Base-by-base conservation (phyloP, 2,329 filamentous ascomycete species). In the Curvularia spicifera region DNA sequence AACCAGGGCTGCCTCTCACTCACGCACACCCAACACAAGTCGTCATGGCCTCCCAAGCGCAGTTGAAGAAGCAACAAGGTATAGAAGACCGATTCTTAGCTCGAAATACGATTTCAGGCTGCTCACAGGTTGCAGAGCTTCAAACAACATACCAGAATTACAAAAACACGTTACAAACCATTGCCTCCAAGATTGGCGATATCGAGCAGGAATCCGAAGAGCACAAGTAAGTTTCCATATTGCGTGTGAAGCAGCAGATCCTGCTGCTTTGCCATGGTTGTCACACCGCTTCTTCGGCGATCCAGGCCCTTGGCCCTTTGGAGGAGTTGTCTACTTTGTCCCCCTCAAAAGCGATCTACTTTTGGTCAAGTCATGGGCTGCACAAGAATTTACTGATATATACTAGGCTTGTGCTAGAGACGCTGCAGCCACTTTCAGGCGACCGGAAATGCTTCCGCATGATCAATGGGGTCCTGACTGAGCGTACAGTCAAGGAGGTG, bases 391-490 rank as follows among this genome's bases (percentile, higher is more conserved):
- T 20, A 50, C 68, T 74, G 51, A 73, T 53, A 18, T 39, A 20
- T 15, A 40, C 31, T 46, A 98, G 95, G 79, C 90, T 98, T 66
- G 95, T 99, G 33, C 86, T 98, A 51, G 94, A 98, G 75, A 98
- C 94, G 3, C 81, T 99, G 63, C 85, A 89, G 59, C 93, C 93
- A 45, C 85, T 98, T 24, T 84, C 91, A 0, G 85, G 84, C 64
- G 90, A 96, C 66, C 91, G 95, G 71, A 99, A 97, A 82, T 98
- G 94, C 80, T 99, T 98, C 81, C 93, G 95, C 69, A 92, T 99
- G 86, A 96, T 99, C 78, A 98, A 99, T 78, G 95, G 95, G 45
- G 93, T 98, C 24, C 82, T 99, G 57, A 91, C 97, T 53, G 95
- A 99, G 82, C 86, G 93, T 68, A 98, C 94, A 15, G 91, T 99